Percentiles rank a stretch among this genome's conserved stretches.
phyloP scores from a whole-genome alignment of 176 grass and related monocot species.

The Otatea glauca region DNA sequence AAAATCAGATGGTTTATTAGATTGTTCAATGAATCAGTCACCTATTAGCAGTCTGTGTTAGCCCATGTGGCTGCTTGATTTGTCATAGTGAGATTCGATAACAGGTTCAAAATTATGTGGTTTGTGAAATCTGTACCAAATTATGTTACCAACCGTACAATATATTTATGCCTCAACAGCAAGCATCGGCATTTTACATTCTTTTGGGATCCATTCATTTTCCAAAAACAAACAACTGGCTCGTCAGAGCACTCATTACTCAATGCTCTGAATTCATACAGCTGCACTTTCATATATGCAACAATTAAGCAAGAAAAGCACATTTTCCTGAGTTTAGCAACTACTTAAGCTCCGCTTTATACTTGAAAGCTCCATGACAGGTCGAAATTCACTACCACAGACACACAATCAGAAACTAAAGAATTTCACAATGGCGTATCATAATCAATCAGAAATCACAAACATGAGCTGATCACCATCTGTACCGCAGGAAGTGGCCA shows the following conservation, averaged over 20 bases:
- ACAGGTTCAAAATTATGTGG: too few relatives aligned
- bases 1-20: background rate
- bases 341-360: background rate
- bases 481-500: constrained; percentile 85
- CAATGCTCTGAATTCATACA: background rate
- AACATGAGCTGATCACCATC: constrained; percentile 63
- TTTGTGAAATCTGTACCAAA: too few relatives aligned
- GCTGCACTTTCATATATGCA: background rate
- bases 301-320: background rate
- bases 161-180: too few relatives aligned
- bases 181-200: too few relatives aligned
- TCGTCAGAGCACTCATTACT: background rate
- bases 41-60: background rate
- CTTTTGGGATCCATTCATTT: too few relatives aligned
- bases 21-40: background rate
- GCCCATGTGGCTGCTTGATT: too few relatives aligned
- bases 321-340: constrained; percentile 17
- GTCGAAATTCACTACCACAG: constrained; percentile 20
- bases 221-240: too few relatives aligned
- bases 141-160: too few relatives aligned
- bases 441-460: constrained; percentile 8
- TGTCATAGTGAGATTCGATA: too few relatives aligned
- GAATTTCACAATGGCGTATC: background rate
- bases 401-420: constrained; percentile 18
- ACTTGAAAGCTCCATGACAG: constrained; percentile 26